Evolutionary conservation across 495 filamentous ascomycete genomes (phyloP).

Genomic region (Bombardia bombarda): DNA sequence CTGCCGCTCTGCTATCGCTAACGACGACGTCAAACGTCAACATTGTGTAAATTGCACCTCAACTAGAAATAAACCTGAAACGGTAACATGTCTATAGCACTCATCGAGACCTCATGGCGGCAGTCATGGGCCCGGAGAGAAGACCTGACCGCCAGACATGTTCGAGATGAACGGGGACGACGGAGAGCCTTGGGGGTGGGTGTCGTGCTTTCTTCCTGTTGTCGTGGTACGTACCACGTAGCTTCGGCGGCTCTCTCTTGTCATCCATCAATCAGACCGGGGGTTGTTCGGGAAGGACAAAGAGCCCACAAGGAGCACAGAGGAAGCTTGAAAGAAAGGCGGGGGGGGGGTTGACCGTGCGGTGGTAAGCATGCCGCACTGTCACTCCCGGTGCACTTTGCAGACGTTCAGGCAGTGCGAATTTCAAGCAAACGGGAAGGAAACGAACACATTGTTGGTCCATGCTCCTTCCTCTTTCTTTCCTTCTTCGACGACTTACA

Average conservation of each 20-base stretch:
- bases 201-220: too few species aligned
- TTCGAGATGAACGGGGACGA: slow-evolving; percentile 2
- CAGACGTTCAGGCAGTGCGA: too few species aligned
- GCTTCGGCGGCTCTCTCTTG: slow-evolving; percentile 16
- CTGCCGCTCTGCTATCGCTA: too few species aligned
- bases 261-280: background rate
- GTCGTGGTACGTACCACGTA: too few species aligned
- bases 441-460: slow-evolving; percentile 10
- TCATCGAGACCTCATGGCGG: slow-evolving; percentile 8
- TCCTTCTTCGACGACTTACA: too few species aligned
- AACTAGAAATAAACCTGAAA: slow-evolving; percentile 37
- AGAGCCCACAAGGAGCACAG: too few species aligned
- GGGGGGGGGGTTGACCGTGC: too few species aligned
- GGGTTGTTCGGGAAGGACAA: background rate
- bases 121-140: slow-evolving; percentile 7
- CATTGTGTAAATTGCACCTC: too few species aligned
- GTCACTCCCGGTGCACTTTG: too few species aligned
- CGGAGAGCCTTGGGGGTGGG: slow-evolving; percentile 1
- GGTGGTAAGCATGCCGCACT: too few species aligned
- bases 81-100: slow-evolving; percentile 28
- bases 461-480: slow-evolving; percentile 6
- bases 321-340: too few species aligned
- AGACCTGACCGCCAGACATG: slow-evolving; percentile 3
- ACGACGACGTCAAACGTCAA: too few species aligned
- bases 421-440: background rate